A percentile compares a stretch with the other conserved stretches of the same genome.
Conservation (phyloP, 495 filamentous ascomycete genomes). For the Thermothielavioides terrestris region DNA sequence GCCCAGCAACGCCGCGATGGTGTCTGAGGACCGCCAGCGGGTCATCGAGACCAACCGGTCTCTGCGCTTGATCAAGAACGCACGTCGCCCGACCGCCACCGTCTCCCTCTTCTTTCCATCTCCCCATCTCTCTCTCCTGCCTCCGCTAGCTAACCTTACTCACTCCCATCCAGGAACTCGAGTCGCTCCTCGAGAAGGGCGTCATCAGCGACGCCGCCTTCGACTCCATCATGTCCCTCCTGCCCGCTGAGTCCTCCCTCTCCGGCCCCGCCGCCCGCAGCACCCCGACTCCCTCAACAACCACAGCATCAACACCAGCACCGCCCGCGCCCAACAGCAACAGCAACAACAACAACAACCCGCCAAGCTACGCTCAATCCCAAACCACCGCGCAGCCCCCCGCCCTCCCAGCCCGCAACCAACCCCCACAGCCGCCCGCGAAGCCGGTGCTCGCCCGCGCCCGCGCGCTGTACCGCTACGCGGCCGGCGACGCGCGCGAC, state of each 20-base stretch:
- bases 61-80: conserved; percentile 75
- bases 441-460: conserved; percentile 59
- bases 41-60: conserved; percentile 66
- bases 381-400: conserved; percentile 45
- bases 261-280: conserved; percentile 37
- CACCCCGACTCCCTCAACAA: conserved; percentile 20
- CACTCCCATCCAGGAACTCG: conserved; percentile 64
- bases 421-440: conserved; percentile 33
- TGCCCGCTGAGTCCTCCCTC: conserved; percentile 58
- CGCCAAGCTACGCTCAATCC: conserved; percentile 44
- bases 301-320: conserved; percentile 30
- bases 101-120: neutral
- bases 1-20: conserved; percentile 24
- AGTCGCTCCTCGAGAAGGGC: conserved; percentile 71
- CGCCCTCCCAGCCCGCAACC: conserved; percentile 45
- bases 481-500: conserved; percentile 68
- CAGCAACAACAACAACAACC: conserved; percentile 37
- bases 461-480: conserved; percentile 78
- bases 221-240: conserved; percentile 58
- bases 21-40: conserved; percentile 37
- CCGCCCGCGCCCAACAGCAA: conserved; percentile 35
- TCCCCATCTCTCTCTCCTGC: neutral
- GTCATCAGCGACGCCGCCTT: conserved; percentile 64
- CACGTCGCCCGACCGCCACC: conserved; percentile 33
- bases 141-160: neutral